These are phyloP conservation scores for Pluteus cervinus DNA, from an alignment of 768 basidiomycete genomes.

Conservation along the genomic window DNA sequence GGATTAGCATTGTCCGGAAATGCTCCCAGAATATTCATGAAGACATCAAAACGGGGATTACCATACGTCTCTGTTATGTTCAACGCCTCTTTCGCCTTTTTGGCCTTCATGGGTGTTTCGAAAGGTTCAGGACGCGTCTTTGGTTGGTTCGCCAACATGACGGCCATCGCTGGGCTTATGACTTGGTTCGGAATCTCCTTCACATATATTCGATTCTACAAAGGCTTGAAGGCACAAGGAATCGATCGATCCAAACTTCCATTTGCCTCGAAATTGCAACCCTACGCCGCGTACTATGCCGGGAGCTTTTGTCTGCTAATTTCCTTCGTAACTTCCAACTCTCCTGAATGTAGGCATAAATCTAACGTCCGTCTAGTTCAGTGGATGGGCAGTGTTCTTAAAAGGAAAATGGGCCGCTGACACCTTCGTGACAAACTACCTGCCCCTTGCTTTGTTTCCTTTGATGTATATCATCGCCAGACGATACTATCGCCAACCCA, in stretches of 20 bases:
- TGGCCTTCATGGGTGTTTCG: constrained; percentile 81
- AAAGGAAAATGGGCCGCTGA: constrained; percentile 43
- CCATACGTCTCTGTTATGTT: constrained; percentile 71
- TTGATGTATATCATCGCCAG: constrained; percentile 61
- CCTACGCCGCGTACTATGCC: constrained; percentile 65
- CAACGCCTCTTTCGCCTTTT: constrained; percentile 56
- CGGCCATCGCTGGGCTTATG: constrained; percentile 58
- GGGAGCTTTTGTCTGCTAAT: constrained; percentile 38
- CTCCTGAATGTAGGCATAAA: too few relatives aligned
- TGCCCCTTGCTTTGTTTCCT: constrained; percentile 70
- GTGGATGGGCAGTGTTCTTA: constrained; percentile 37
- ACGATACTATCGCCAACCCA: constrained; percentile 41
- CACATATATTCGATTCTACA: constrained; percentile 79
- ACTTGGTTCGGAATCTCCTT: constrained; percentile 78
- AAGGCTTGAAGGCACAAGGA: constrained; percentile 76
- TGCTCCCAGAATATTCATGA: constrained; percentile 75
- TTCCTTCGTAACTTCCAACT: constrained; percentile 48
- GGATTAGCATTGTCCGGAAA: constrained; percentile 76
- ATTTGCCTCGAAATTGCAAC: constrained; percentile 61
- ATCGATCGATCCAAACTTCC: constrained; percentile 68
- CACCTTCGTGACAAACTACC: constrained; percentile 80
- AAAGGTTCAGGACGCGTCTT: constrained; percentile 70
- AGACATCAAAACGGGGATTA: constrained; percentile 65
- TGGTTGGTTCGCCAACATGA: constrained; percentile 75
- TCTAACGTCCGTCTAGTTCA: constrained; percentile 24